Evolutionary conservation across 2,329 filamentous ascomycete genomes (phyloP).

Genomic region (Ceratocystis smalleyi): DNA sequence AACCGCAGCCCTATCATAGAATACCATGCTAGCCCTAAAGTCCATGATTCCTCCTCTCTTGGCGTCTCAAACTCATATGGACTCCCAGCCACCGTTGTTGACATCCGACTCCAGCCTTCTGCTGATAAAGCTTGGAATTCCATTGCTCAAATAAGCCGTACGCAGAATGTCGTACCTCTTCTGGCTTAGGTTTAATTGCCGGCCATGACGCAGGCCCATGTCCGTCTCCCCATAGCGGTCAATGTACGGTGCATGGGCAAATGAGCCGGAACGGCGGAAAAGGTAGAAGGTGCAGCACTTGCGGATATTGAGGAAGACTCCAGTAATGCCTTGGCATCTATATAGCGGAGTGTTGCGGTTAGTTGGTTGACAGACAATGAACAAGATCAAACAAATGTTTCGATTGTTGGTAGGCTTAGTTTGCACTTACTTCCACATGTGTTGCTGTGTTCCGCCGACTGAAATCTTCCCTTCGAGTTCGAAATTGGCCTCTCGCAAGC

Average conservation of each 20-base stretch:
- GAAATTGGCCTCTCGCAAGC: slow-evolving; percentile 47
- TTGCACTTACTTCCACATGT: slow-evolving; percentile 60
- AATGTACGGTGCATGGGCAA: slow-evolving; percentile 77
- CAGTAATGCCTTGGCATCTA: slow-evolving; percentile 77
- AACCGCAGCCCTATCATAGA: not conserved
- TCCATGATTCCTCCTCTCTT: not conserved
- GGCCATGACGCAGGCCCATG: slow-evolving; percentile 69
- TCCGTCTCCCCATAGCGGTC: slow-evolving; percentile 94
- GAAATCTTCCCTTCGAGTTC: slow-evolving; percentile 29
- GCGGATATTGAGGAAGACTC: slow-evolving; percentile 91
- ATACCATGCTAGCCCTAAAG: not conserved
- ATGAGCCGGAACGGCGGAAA: slow-evolving; percentile 68
- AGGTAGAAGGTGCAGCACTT: slow-evolving; percentile 88
- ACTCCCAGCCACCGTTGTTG: slow-evolving; percentile 97
- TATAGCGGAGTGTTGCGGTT: slow-evolving; percentile 8
- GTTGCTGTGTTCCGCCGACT: slow-evolving; percentile 77
- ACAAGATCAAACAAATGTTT: not conserved
- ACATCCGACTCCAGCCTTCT: slow-evolving; percentile 86
- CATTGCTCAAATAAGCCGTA: slow-evolving; percentile 72
- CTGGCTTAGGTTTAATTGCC: slow-evolving; percentile 85
- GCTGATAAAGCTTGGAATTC: slow-evolving; percentile 76
- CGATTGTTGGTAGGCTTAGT: not conserved
- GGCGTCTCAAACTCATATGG: slow-evolving; percentile 28
- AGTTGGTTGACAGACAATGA: not conserved
- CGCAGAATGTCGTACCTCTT: slow-evolving; percentile 81